Percentiles rank a stretch among this genome's conserved stretches.
phyloP scores from a whole-genome alignment of 73 alveolate genomes.

The Stentor coeruleus region DNA sequence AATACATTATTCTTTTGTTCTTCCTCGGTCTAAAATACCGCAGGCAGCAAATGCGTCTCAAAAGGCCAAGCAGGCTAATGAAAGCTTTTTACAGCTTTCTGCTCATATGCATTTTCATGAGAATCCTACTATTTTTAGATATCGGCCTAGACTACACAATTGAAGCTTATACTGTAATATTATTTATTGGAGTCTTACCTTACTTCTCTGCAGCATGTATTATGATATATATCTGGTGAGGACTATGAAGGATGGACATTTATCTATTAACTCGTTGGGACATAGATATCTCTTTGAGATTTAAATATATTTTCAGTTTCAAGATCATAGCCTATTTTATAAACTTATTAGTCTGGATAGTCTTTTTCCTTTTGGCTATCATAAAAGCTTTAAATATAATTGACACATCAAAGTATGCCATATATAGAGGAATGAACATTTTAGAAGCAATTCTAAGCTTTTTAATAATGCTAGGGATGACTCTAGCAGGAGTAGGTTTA shows the following conservation, averaged over 20 bases:
- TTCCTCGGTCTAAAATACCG: background rate
- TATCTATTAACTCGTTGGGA: slow-evolving; percentile 1
- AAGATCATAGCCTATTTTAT: too few relatives aligned
- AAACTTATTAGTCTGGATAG: background rate
- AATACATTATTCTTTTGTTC: background rate
- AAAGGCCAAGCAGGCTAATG: background rate
- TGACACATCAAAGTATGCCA: background rate
- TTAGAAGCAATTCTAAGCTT: background rate
- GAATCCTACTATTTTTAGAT: background rate
- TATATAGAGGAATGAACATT: background rate
- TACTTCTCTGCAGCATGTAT: background rate
- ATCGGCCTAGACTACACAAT: slow-evolving; percentile 1
- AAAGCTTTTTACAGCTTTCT: background rate
- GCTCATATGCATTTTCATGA: background rate
- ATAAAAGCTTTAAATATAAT: background rate
- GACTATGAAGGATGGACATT: background rate
- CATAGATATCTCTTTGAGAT: background rate
- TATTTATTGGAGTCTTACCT: background rate
- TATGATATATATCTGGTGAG: background rate
- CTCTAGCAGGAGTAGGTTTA: background rate
- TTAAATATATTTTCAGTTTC: background rate
- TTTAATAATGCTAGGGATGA: too few relatives aligned
- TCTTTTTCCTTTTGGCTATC: background rate
- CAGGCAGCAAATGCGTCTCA: background rate
- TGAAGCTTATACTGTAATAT: background rate